phyloP scores from a whole-genome alignment of 2,329 filamentous ascomycete genomes.

The Penicillium sp. region DNA sequence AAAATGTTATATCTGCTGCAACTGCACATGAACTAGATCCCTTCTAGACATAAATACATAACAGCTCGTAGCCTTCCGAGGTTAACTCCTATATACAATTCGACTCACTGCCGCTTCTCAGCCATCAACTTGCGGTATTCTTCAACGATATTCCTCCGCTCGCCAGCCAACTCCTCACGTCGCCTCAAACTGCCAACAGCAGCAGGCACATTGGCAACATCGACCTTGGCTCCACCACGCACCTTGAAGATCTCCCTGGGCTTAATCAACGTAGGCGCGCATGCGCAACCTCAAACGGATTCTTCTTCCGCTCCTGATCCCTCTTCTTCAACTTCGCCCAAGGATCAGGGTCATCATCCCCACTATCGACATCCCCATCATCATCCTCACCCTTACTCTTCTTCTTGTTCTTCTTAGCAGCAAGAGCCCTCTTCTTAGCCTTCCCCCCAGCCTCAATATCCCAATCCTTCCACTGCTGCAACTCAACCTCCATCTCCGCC shows the following conservation, averaged over 20 bases:
- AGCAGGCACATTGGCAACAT: constrained; percentile 70
- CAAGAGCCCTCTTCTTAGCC: constrained; percentile 48
- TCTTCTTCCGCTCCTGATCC: constrained; percentile 38
- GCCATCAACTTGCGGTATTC: constrained; percentile 72
- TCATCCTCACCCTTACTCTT: constrained; percentile 41
- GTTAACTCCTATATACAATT: neutral
- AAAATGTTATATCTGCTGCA: constrained; percentile 16
- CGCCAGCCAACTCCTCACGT: constrained; percentile 71
- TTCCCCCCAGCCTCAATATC: constrained; percentile 57
- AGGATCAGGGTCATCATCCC: constrained; percentile 70
- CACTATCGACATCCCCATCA: constrained; percentile 52
- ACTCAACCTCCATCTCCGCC: constrained; percentile 63
- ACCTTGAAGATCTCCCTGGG: constrained; percentile 67
- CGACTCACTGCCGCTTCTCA: constrained; percentile 43
- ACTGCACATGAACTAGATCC: constrained; percentile 21
- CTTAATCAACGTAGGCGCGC: constrained; percentile 72
- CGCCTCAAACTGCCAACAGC: constrained; percentile 69
- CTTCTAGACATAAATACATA: constrained; percentile 6
- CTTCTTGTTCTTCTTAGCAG: constrained; percentile 41
- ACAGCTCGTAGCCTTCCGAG: neutral
- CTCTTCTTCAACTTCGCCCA: constrained; percentile 74
- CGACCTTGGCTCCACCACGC: constrained; percentile 63
- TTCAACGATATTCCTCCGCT: constrained; percentile 71
- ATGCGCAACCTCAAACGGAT: constrained; percentile 59
- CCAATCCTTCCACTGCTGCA: constrained; percentile 65